Base-by-base conservation (phyloP, 768 basidiomycete genomes). In the Hygrophorus pudorinus region DNA sequence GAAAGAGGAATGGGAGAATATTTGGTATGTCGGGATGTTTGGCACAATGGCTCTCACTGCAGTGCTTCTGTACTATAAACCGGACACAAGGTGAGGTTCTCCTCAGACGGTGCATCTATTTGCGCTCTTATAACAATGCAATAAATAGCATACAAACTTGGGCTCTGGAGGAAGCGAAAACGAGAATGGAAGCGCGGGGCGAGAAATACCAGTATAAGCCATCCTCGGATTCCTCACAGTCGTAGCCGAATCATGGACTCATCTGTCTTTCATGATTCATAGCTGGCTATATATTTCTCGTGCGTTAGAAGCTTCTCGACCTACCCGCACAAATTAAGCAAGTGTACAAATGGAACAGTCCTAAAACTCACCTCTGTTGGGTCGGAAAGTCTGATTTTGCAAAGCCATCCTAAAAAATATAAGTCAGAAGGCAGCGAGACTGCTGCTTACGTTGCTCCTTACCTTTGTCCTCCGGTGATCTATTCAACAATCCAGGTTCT, bases 11-110 rank as follows among this genome's bases (percentile, higher is more conserved):
- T 96, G 91, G 91, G 92, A 96, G 68, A 79, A 73, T 51, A 71
- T 87, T 32, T 96, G 89, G 85, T 87, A 88, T 56, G 60, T 79
- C 49, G 92, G 91, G 27, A 91, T 96, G 86, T 91, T 86, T 56
- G 92, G 92, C 28, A 69, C 78, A 10, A 83, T 96, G 77, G 77
- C 70, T 4, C 65, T 91, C 48, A 85, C 81, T 24, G 62, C 74
- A 8, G 75, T 92, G 27, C 66, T 87, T 59, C 64, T 90, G 18
- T 88, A 89, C 64, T 93, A 91, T 70, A 93, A 93, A 65, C 91
- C 91, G 2, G 88, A 94, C 58, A 91, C 87, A 13, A 90, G 85
- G 91, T 91, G 51, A 48, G 84, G 50, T 28, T 36, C 13, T 28
- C 38, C 29, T 39, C 30, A 34, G 10, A 30, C 27, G n/a, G n/a